phyloP scores from a whole-genome alignment of 495 filamentous ascomycete genomes.

The Neurospora sp. region DNA sequence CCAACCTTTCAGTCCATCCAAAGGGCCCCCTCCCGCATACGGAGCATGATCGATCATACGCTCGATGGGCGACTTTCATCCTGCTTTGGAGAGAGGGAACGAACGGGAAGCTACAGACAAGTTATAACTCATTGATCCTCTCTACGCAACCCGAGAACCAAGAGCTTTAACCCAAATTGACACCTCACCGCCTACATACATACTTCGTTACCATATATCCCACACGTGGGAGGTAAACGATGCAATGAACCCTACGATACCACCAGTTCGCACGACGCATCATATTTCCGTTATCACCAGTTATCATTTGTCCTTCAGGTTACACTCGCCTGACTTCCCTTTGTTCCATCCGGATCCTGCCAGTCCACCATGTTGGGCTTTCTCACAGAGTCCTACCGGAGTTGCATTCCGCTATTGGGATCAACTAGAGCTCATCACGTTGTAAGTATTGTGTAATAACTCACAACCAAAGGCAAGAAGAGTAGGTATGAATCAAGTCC shows the following conservation, averaged over 20 bases:
- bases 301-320: background rate
- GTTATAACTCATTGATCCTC: background rate
- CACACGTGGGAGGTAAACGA: background rate
- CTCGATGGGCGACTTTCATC: background rate
- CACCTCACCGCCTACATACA: background rate
- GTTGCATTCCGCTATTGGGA: background rate
- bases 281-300: background rate
- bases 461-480: too few species aligned
- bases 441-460: background rate
- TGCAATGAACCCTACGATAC: background rate
- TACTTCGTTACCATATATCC: background rate
- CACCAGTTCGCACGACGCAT: background rate
- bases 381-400: background rate
- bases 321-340: background rate
- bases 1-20: background rate
- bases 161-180: background rate
- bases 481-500: background rate
- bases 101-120: background rate
- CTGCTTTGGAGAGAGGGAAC: background rate
- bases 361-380: background rate
- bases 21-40: background rate
- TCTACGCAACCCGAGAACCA: background rate
- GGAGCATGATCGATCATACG: background rate
- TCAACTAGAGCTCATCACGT: background rate
- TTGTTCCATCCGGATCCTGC: background rate